These are phyloP conservation scores for Pseudogymnoascus sp. DNA, from an alignment of 2,329 filamentous ascomycete genomes.

Conservation along the genomic window DNA sequence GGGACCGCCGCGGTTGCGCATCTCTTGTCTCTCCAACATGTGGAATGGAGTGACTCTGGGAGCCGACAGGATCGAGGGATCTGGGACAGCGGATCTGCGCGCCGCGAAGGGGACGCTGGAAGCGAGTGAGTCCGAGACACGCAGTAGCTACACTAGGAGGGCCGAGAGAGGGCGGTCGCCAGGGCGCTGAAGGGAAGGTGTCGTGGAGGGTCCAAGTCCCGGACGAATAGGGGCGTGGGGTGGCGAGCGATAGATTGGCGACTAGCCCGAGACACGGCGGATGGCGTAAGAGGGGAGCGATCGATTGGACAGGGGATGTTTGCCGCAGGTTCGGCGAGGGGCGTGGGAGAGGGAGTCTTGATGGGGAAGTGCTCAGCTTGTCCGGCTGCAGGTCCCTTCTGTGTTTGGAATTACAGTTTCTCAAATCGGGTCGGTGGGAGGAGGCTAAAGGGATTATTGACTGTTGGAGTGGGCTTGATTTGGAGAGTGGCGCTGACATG, in stretches of 20 bases:
- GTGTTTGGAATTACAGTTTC: conserved; percentile 1
- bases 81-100: not conserved
- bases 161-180: not conserved
- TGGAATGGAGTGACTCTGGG: not conserved
- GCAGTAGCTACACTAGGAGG: not conserved
- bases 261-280: conserved; percentile 2
- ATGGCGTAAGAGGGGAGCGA: not conserved
- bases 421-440: not conserved
- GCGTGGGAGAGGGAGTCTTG: conserved; percentile 1
- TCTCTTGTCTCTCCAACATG: not conserved
- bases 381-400: not conserved
- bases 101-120: not conserved
- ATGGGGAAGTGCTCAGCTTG: conserved; percentile 4
- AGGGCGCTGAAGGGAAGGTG: not conserved
- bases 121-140: not conserved
- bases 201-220: conserved; percentile 3
- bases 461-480: conserved; percentile 1
- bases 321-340: not conserved
- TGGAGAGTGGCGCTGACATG: not conserved
- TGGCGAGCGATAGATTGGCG: not conserved
- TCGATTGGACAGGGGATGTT: conserved; percentile 4
- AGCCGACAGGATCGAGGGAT: not conserved
- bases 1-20: not conserved
- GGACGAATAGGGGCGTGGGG: conserved; percentile 1
- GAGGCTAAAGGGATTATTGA: not conserved